A percentile compares a stretch with the other conserved stretches of the same genome.
Evolutionary conservation across 1,284 basidiomycete genomes (phyloP).

Genomic region (Cryptococcus maquisensis): DNA sequence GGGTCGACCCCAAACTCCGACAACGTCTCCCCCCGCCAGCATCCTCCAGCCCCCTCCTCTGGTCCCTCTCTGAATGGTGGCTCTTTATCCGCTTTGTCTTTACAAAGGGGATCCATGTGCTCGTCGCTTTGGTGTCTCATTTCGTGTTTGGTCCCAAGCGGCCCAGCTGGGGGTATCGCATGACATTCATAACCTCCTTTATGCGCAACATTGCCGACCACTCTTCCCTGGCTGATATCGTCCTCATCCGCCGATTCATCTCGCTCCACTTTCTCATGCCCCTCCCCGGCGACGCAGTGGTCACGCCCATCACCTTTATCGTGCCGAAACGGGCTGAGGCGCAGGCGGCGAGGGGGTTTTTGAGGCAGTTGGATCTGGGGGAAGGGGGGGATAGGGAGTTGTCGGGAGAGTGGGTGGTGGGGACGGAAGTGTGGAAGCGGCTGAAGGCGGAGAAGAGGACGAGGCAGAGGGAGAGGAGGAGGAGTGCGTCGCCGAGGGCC

Average conservation of each 20-base stretch:
- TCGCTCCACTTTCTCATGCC: slow-evolving; percentile 77
- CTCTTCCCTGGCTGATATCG: slow-evolving; percentile 79
- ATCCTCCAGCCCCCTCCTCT: slow-evolving; percentile 31
- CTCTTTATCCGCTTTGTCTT: slow-evolving; percentile 37
- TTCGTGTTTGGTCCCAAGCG: slow-evolving; percentile 42
- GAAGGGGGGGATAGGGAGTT: slow-evolving; percentile 79
- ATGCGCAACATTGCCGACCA: slow-evolving; percentile 82
- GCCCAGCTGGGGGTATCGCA: slow-evolving; percentile 49
- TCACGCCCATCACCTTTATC: slow-evolving; percentile 89
- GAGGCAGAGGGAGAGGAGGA: slow-evolving; percentile 8
- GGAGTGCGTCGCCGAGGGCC: not conserved
- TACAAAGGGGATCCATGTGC: slow-evolving; percentile 42
- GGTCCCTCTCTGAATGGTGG: slow-evolving; percentile 41
- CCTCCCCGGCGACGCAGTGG: slow-evolving; percentile 85
- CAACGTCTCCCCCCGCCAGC: slow-evolving; percentile 39
- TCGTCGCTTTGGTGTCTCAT: slow-evolving; percentile 39
- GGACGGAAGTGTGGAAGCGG: slow-evolving; percentile 80
- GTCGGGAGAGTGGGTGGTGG: slow-evolving; percentile 94
- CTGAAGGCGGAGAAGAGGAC: slow-evolving; percentile 78
- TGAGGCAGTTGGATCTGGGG: slow-evolving; percentile 61
- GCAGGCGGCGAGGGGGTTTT: slow-evolving; percentile 46
- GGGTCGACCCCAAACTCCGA: slow-evolving; percentile 36
- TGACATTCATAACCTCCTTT: slow-evolving; percentile 51
- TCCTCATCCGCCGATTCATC: slow-evolving; percentile 75
- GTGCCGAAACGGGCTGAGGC: slow-evolving; percentile 72